These are phyloP conservation scores for Nannochloropsis oceanica DNA, from an alignment of 108 stramenopile genomes.

Conservation along the genomic window DNA sequence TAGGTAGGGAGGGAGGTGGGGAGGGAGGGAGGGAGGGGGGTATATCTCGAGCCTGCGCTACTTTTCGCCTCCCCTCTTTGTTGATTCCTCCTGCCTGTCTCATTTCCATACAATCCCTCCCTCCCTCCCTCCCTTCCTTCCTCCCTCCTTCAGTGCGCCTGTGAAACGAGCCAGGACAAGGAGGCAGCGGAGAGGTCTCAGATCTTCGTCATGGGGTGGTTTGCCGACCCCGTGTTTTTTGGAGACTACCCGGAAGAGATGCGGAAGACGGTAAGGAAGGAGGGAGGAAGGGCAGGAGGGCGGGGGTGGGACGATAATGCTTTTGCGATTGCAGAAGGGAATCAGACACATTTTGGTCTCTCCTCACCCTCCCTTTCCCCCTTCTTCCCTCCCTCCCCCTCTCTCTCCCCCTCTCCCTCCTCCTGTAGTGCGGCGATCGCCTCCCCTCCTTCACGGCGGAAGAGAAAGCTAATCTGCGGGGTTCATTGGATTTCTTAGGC, in stretches of 20 bases:
- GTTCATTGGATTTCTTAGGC: conserved; percentile 68
- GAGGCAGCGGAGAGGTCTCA: conserved; percentile 63
- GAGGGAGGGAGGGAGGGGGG: background rate
- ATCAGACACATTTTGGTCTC: background rate
- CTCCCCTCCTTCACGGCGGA: conserved; percentile 54
- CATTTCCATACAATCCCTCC: background rate
- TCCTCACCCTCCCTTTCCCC: background rate
- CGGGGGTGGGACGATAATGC: background rate
- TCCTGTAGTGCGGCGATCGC: conserved; percentile 33
- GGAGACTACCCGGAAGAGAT: conserved; percentile 72
- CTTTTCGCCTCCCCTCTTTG: too few relatives aligned
- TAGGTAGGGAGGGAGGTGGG: background rate
- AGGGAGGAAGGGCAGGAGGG: background rate
- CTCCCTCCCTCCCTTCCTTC: background rate
- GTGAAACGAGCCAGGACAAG: background rate
- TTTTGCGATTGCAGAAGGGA: background rate
- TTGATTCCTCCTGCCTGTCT: too few relatives aligned
- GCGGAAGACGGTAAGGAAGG: conserved; percentile 39
- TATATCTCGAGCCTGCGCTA: background rate
- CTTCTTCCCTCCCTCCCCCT: background rate
- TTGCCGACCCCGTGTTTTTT: conserved; percentile 40
- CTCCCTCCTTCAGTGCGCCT: background rate
- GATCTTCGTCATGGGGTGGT: conserved; percentile 69
- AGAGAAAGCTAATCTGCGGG: conserved; percentile 41
- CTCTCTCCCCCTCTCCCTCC: background rate